Percentiles rank a stretch among this genome's conserved stretches.
Evolutionary conservation across 2,329 filamentous ascomycete species (phyloP).

Genomic region (Ascochyta koolunga): DNA sequence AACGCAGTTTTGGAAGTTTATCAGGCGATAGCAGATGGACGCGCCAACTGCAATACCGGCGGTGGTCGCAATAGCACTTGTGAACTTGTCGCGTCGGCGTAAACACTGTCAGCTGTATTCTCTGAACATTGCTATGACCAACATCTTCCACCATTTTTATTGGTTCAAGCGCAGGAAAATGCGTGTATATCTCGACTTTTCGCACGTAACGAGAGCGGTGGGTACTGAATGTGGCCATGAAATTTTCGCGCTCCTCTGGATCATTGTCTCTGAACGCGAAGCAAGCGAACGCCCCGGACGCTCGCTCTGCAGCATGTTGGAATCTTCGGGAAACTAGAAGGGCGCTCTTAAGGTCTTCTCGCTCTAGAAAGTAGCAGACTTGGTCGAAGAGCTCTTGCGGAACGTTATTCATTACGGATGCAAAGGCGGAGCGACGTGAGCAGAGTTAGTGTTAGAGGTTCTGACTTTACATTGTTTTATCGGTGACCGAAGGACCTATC

Average conservation of each 20-base stretch:
- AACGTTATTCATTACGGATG: slow-evolving; percentile 2
- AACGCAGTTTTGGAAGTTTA: slow-evolving; percentile 13
- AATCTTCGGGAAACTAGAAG: slow-evolving; percentile 5
- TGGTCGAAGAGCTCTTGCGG: slow-evolving; percentile 12
- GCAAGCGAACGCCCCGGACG: slow-evolving; percentile 1
- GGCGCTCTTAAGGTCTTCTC: slow-evolving; percentile 1
- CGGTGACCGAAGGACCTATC: neutral
- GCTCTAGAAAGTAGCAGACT: neutral
- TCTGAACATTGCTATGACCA: neutral
- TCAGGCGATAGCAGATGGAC: slow-evolving; percentile 17
- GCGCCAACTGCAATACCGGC: slow-evolving; percentile 12
- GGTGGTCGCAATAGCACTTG: slow-evolving; percentile 1
- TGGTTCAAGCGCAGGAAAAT: neutral
- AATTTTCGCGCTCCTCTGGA: neutral
- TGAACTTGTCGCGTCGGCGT: neutral
- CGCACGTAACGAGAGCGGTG: neutral
- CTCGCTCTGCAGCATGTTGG: slow-evolving; percentile 5
- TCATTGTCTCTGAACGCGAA: neutral
- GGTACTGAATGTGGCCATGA: neutral
- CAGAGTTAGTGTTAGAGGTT: neutral
- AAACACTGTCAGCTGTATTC: neutral
- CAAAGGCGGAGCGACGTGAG: neutral
- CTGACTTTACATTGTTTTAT: neutral
- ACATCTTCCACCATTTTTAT: neutral
- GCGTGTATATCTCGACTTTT: slow-evolving; percentile 7